Base-by-base conservation (phyloP, 1,284 basidiomycete genomes). In the Microbotryum saponariae region DNA sequence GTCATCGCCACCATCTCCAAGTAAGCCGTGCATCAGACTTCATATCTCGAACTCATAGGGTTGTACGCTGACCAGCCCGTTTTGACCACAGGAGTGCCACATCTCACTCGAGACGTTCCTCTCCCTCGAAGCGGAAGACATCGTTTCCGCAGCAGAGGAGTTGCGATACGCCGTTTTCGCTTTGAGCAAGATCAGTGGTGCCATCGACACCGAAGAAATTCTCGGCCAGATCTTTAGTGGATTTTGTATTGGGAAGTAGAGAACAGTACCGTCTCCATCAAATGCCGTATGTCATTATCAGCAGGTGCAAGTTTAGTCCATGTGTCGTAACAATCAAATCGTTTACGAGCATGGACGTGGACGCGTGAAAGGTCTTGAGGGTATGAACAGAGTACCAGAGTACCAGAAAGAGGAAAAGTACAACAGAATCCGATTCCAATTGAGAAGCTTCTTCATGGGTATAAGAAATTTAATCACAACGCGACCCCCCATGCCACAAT, bases 121-220 rank as follows among this genome's bases (percentile, higher is more conserved):
- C 6, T 73, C 58, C 3, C 48, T 56, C 54, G 61, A 57, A 12
- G 58, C 53, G 66, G 77, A 80, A 52, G 85, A 89, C 61, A 76
- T 91, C 6, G 88, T 91, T 2, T 74, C 88, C 12, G 88, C 83
- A 4, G 89, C 89, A 0, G 91, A 93, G 73, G 88, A 91, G 72
- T 78, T 93, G 45, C 82, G 90, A 23, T 89, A 89, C 72, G 90
- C 89, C 4, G 85, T 87, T 0, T 81, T 82, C 60, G 83, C 87
- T 7, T 79, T 93, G n/a, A 89, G 88, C 2, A 83, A 83, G 62
- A 82, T 92, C 20, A 85, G 86, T 5, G 89, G 90, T 2, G 73
- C 79, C 27, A 82, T 88, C 63, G 82, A 84, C 56, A 81, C 85
- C 33, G 86, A 93, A 70, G 87, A 91, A 64, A 79, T 92, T 9